phyloP scores from a whole-genome alignment of 2,329 filamentous ascomycete genomes.

The Botrytis aclada region DNA sequence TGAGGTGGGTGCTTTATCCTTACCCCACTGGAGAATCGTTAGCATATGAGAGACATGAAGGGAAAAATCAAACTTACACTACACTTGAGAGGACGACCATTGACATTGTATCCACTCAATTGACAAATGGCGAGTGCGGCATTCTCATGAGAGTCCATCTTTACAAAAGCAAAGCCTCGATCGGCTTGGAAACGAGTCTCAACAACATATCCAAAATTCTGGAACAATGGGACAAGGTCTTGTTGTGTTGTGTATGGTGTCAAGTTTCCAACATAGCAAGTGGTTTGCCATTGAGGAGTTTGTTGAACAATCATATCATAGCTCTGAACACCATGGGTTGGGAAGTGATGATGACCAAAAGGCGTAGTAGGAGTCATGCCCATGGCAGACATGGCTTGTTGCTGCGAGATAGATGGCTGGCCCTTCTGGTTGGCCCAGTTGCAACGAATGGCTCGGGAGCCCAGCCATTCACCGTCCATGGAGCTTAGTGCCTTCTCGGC shows the following conservation, averaged over 20 bases:
- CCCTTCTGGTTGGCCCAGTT: conserved; percentile 99
- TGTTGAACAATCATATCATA: conserved; percentile 96
- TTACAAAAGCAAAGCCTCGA: conserved; percentile 96
- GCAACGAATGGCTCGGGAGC: conserved; percentile 95
- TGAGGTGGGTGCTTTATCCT: conserved; percentile 84
- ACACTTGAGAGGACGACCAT: conserved; percentile 94
- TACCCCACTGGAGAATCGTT: conserved; percentile 75
- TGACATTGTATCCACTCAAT: conserved; percentile 96
- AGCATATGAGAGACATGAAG: conserved; percentile 30
- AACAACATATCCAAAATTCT: conserved; percentile 96
- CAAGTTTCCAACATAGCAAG: conserved; percentile 94
- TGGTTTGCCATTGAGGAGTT: conserved; percentile 97
- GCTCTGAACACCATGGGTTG: conserved; percentile 92
- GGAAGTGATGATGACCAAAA: conserved; percentile 96
- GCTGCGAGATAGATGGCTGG: conserved; percentile 97
- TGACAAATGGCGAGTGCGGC: conserved; percentile 98
- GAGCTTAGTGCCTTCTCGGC: conserved; percentile 94
- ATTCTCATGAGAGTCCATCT: conserved; percentile 98
- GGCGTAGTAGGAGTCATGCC: conserved; percentile 97
- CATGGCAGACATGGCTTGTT: conserved; percentile 95
- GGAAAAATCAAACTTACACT: conserved; percentile 66
- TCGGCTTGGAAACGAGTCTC: conserved; percentile 98
- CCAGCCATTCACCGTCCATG: conserved; percentile 99
- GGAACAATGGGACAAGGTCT: conserved; percentile 95
- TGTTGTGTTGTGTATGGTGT: conserved; percentile 97